Evolutionary conservation across 2,329 filamentous ascomycete genomes (phyloP).

Genomic region (Aspergillus clavatus): DNA sequence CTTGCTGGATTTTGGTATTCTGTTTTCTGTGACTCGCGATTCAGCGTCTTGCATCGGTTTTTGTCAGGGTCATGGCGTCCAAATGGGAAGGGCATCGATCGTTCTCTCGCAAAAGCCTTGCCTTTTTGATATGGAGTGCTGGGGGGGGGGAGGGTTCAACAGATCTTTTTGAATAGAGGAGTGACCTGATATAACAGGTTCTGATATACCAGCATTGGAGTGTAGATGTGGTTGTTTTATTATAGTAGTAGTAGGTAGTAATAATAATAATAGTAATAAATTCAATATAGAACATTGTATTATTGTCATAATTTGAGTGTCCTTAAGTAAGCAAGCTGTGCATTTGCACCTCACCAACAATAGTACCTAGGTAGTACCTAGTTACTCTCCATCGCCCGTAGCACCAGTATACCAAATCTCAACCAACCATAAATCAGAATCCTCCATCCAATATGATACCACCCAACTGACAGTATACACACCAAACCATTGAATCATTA

Average conservation of each 20-base stretch:
- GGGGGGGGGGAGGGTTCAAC: background rate
- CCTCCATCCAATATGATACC: no score
- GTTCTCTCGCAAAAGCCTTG: constrained; percentile 2
- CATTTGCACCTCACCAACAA: no score
- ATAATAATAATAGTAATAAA: background rate
- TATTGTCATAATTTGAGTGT: no score
- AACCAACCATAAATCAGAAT: no score
- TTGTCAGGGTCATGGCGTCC: constrained; percentile 14
- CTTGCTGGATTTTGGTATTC: background rate
- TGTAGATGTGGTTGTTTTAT: background rate
- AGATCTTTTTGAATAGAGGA: constrained; percentile 7
- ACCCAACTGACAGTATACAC: no score
- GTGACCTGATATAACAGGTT: constrained; percentile 2
- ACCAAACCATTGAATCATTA: no score
- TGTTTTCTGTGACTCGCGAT: constrained; percentile 12
- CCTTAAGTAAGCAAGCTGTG: no score
- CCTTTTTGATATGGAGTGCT: background rate
- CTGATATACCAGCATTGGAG: background rate
- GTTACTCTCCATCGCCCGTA: no score
- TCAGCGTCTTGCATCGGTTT: constrained; percentile 17
- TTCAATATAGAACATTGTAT: no score
- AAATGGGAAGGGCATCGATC: constrained; percentile 1
- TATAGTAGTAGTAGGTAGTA: background rate
- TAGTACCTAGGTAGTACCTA: no score
- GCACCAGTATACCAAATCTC: no score